Conservation (phyloP, 164 flowering plant species). For the Vitis riparia region DNA sequence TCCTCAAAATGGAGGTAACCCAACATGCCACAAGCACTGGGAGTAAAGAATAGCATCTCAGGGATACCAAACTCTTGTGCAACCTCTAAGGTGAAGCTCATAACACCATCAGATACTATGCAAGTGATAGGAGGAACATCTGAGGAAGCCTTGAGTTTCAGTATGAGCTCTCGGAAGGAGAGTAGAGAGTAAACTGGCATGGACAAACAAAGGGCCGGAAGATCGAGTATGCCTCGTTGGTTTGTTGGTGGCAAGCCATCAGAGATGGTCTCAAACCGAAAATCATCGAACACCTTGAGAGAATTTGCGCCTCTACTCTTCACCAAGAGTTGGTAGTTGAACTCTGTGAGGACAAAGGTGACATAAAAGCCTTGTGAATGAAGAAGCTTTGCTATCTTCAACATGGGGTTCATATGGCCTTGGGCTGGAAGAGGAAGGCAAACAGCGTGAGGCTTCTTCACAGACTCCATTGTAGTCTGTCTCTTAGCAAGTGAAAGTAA, state of each 20-base stretch:
- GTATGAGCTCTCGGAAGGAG: background rate
- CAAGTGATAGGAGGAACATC: background rate
- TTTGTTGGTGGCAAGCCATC: background rate
- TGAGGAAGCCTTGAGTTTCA: background rate
- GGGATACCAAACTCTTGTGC: too few relatives aligned
- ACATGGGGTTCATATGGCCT: slow-evolving; percentile 7
- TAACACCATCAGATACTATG: too few relatives aligned
- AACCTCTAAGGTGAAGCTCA: too few relatives aligned
- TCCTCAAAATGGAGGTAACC: too few relatives aligned
- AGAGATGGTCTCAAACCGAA: background rate
- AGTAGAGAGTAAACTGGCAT: background rate
- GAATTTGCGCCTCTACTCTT: background rate
- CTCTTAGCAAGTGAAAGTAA: too few relatives aligned
- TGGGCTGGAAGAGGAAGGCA: slow-evolving; percentile 1
- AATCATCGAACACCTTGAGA: background rate
- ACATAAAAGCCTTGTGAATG: background rate
- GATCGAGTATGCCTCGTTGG: background rate
- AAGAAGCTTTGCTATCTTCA: background rate
- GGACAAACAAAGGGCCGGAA: background rate
- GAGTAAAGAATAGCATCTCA: too few relatives aligned
- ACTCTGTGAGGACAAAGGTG: slow-evolving; percentile 8
- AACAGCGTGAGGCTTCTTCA: slow-evolving; percentile 1
- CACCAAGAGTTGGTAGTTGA: background rate
- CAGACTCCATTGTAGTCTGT: too few relatives aligned
- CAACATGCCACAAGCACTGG: too few relatives aligned